Percentiles rank a stretch among this genome's conserved stretches.
phyloP scores from a whole-genome alignment of 768 basidiomycete genomes.

The Tulasnella sp. region DNA sequence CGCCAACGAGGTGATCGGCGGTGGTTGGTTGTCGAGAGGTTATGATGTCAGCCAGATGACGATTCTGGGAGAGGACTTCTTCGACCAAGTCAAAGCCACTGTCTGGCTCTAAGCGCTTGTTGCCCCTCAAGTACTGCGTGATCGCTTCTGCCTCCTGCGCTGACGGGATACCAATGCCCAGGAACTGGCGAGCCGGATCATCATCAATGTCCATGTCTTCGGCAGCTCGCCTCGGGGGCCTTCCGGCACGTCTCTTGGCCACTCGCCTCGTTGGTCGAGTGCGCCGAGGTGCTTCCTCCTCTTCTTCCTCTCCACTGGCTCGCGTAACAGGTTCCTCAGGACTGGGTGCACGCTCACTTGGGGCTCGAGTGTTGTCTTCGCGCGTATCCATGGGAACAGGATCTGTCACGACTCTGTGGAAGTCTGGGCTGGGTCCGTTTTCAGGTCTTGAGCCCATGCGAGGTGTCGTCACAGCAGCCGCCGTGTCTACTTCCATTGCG shows the following conservation, averaged over 20 bases:
- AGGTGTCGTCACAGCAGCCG: not conserved
- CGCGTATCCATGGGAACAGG: not conserved
- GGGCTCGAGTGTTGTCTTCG: not conserved
- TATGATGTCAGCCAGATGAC: not conserved
- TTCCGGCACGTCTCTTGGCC: not conserved
- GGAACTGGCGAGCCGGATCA: not conserved
- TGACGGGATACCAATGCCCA: not conserved
- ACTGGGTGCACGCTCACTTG: not conserved
- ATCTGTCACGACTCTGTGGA: not conserved
- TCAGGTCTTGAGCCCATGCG: not conserved
- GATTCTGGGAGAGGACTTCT: not conserved
- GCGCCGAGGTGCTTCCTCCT: not conserved
- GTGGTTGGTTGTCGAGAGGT: slow-evolving; percentile 11
- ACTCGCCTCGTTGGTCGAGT: not conserved
- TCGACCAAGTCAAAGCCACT: slow-evolving; percentile 2
- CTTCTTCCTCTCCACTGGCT: not conserved
- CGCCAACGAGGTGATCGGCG: slow-evolving; percentile 9
- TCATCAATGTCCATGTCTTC: not conserved
- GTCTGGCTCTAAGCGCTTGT: not conserved
- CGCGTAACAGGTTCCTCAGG: not conserved
- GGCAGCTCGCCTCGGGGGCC: not conserved
- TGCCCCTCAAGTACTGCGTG: not conserved
- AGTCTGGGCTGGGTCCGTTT: not conserved
- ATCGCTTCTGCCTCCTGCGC: not conserved
- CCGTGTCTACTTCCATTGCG: not conserved